Evolutionary conservation across 768 basidiomycete genomes (phyloP).

Genomic region (Lanmaoa pseudosensibilis): DNA sequence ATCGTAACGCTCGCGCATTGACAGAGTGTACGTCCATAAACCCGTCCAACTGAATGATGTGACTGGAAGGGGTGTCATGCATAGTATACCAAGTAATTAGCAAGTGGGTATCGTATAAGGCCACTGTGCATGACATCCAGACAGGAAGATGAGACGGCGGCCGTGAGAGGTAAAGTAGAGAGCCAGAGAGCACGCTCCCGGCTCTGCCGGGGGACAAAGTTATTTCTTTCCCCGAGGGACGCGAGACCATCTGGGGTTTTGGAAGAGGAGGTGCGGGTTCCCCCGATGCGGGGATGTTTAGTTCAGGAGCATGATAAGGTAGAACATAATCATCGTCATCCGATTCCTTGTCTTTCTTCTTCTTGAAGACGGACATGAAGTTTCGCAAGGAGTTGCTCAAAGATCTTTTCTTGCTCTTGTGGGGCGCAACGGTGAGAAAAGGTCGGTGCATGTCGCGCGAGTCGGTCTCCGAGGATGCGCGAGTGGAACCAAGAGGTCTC

Average conservation of each 20-base stretch:
- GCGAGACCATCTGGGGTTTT: conserved; percentile 1
- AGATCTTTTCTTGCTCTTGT: conserved; percentile 48
- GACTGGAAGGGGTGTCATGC: conserved; percentile 41
- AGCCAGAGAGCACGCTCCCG: conserved; percentile 10
- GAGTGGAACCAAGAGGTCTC: conserved; percentile 10
- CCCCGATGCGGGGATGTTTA: background rate
- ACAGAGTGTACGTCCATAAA: conserved; percentile 70
- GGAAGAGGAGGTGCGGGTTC: background rate
- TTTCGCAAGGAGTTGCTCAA: conserved; percentile 65
- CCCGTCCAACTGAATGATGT: conserved; percentile 47
- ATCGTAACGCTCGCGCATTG: conserved; percentile 47
- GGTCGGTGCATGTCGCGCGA: conserved; percentile 14
- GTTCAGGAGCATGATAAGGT: conserved; percentile 9
- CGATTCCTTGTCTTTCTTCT: conserved; percentile 34
- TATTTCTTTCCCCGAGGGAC: background rate
- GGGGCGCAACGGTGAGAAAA: conserved; percentile 19
- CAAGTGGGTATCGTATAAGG: conserved; percentile 41
- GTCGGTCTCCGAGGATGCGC: conserved; percentile 15
- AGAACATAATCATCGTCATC: conserved; percentile 25
- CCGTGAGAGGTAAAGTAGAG: conserved; percentile 51
- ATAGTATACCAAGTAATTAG: conserved; percentile 49
- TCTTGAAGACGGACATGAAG: conserved; percentile 62
- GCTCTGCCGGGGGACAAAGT: background rate
- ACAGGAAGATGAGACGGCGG: conserved; percentile 35
- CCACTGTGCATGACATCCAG: conserved; percentile 51